Evolutionary conservation across 768 basidiomycete species (phyloP).

Genomic region (Paxillus ammoniavirescens): DNA sequence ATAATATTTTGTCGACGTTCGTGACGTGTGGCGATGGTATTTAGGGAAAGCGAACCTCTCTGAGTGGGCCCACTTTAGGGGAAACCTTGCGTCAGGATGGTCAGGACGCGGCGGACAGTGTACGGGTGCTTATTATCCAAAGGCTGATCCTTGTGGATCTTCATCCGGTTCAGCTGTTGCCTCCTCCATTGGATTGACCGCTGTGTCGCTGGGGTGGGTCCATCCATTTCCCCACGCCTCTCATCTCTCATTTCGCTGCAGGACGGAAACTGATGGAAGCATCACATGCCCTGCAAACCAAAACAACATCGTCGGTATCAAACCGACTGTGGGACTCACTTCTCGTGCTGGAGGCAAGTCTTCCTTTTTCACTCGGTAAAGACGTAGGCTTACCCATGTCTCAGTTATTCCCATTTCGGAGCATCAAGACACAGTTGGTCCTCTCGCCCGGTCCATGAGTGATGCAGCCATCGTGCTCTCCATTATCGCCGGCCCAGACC

Average conservation of each 20-base stretch:
- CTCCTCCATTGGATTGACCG: conserved; percentile 49
- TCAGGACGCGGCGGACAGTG: conserved; percentile 55
- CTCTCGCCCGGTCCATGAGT: conserved; percentile 50
- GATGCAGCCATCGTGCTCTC: conserved; percentile 57
- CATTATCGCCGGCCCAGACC: conserved; percentile 54
- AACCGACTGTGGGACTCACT: conserved; percentile 58
- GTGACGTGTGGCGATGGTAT: neutral
- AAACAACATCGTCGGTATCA: conserved; percentile 59
- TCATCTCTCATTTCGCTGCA: neutral
- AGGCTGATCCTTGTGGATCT: conserved; percentile 55
- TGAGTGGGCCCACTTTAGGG: conserved; percentile 52
- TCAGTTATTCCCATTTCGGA: conserved; percentile 55
- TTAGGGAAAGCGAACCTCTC: conserved; percentile 57
- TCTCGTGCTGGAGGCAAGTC: conserved; percentile 54
- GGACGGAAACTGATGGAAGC: conserved; percentile 53
- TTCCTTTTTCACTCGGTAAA: neutral
- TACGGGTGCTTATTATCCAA: conserved; percentile 49
- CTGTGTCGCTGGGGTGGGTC: conserved; percentile 40
- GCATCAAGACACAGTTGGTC: conserved; percentile 60
- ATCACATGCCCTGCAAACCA: conserved; percentile 50
- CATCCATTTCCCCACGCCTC: neutral
- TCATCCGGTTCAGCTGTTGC: conserved; percentile 59
- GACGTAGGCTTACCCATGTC: neutral
- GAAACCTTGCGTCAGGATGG: conserved; percentile 48
- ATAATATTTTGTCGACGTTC: neutral